Evolutionary conservation across 148 eudicot species (phyloP).

Genomic region (Persicaria tinctoria): DNA sequence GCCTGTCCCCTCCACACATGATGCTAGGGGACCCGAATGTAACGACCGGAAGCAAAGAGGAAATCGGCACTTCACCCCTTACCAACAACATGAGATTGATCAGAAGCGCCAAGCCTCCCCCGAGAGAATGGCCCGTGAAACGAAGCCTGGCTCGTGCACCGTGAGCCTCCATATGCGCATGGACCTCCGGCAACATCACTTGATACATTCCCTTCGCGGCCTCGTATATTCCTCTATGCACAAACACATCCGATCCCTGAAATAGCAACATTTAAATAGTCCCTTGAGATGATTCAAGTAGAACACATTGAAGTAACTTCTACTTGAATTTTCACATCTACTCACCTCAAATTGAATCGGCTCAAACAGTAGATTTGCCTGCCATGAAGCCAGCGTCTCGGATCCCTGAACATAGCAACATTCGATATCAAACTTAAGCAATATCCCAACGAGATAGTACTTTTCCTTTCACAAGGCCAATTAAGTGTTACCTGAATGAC

Average conservation of each 20-base stretch:
- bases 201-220: conserved; percentile 93
- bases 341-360: conserved; percentile 85
- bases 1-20: conserved; percentile 94
- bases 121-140: conserved; percentile 96
- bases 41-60: conserved; percentile 81
- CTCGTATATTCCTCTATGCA: conserved; percentile 97
- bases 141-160: conserved; percentile 75
- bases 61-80: conserved; percentile 61
- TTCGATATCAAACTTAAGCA: not conserved
- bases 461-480: not conserved
- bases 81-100: conserved; percentile 79
- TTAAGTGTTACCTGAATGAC: conserved; percentile 63
- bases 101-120: conserved; percentile 82
- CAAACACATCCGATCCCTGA: conserved; percentile 77
- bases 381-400: conserved; percentile 91
- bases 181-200: conserved; percentile 88
- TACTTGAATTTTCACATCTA: not conserved
- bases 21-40: conserved; percentile 83
- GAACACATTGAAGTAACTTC: not conserved
- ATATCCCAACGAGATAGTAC: not conserved
- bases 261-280: not conserved
- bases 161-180: conserved; percentile 45
- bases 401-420: conserved; percentile 50
- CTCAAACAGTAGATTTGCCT: conserved; percentile 93
- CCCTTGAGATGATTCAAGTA: not conserved